Conservation (phyloP, 2,329 filamentous ascomycete genomes). For the Hypoxylon sp. region DNA sequence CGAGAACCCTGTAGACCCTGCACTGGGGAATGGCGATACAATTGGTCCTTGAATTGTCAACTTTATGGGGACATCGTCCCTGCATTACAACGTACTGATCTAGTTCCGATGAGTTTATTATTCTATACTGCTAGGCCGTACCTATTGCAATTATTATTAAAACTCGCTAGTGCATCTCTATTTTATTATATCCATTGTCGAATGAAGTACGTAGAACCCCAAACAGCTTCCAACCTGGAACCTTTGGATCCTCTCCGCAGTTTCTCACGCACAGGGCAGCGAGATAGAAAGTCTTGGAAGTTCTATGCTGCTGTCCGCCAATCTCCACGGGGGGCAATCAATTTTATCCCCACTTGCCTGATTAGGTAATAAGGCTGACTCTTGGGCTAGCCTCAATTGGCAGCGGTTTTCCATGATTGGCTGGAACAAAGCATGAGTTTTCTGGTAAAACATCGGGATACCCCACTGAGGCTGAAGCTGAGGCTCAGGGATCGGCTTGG, state of each 20-base stretch:
- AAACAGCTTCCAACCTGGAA: not conserved
- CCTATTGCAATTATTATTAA: not conserved
- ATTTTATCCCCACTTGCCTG: constrained; percentile 33
- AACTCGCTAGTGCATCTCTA: not conserved
- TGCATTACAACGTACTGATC: constrained; percentile 14
- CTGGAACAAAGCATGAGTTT: not conserved
- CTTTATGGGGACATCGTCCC: constrained; percentile 9
- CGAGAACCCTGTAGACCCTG: constrained; percentile 7
- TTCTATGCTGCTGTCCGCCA: constrained; percentile 9
- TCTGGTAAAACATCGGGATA: constrained; percentile 24
- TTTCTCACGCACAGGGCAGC: constrained; percentile 4
- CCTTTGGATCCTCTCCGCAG: not conserved
- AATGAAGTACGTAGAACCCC: not conserved
- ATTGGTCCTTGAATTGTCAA: constrained; percentile 22
- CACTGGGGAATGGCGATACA: constrained; percentile 6
- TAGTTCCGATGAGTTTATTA: constrained; percentile 11
- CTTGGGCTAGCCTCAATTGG: constrained; percentile 20
- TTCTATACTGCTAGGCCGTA: not conserved
- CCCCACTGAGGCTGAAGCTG: constrained; percentile 37
- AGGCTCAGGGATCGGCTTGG: constrained; percentile 28
- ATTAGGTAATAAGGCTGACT: constrained; percentile 40
- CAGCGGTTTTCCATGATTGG: constrained; percentile 22
- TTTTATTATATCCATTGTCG: not conserved
- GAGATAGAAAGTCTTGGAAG: constrained; percentile 22
- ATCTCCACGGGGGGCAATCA: constrained; percentile 19